A percentile compares a stretch with the other conserved stretches of the same genome.
These are phyloP conservation scores for Paramecium tetraurelia DNA, from an alignment of 73 alveolate species.

Conservation along the genomic window DNA sequence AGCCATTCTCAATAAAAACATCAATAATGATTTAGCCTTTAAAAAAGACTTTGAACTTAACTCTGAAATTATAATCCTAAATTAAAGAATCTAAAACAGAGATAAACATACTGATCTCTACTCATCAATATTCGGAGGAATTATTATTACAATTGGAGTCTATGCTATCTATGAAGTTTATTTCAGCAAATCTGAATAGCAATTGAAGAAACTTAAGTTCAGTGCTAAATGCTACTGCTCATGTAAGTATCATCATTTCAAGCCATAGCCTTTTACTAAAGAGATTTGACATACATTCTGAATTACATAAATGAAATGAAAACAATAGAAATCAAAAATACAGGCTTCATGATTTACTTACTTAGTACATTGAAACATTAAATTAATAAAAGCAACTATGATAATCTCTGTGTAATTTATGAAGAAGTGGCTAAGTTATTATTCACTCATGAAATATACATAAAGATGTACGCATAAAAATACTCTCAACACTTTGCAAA, in stretches of 20 bases:
- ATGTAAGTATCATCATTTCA: not conserved
- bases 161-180: conserved; percentile 5
- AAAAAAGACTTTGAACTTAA: not conserved
- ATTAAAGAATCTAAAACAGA: not conserved
- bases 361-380: not conserved
- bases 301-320: not conserved
- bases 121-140: conserved; percentile 17
- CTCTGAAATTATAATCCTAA: not conserved
- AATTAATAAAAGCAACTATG: not conserved
- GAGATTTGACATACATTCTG: not conserved
- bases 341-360: conserved; percentile 5
- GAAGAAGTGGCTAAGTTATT: not conserved
- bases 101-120: not conserved
- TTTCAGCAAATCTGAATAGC: conserved; percentile 1
- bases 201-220: not conserved
- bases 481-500: not conserved
- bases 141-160: not conserved
- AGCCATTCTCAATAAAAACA: not conserved
- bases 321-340: not conserved
- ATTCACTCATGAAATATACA: not conserved
- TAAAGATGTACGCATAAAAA: not conserved
- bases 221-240: conserved; percentile 6
- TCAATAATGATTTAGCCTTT: not conserved
- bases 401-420: not conserved
- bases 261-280: not conserved